These are phyloP conservation scores for Panaeolus cyanescens DNA, from an alignment of 768 basidiomycete species.

Conservation along the genomic window DNA sequence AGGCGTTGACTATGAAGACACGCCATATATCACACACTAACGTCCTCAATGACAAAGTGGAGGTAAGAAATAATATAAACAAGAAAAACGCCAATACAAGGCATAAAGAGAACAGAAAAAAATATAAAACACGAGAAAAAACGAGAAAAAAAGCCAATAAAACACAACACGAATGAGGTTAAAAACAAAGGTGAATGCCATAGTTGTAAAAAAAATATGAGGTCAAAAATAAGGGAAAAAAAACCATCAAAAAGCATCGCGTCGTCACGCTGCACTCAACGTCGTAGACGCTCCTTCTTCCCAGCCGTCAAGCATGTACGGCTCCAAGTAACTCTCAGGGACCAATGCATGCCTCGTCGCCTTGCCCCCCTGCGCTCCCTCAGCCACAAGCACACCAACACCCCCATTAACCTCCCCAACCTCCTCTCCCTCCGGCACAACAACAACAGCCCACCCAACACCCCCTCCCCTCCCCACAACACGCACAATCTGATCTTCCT, in stretches of 20 bases:
- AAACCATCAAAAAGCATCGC: too few relatives aligned
- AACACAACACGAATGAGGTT: background rate
- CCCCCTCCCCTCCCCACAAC: conserved; percentile 79
- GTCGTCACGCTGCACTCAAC: background rate
- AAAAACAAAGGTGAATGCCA: too few relatives aligned
- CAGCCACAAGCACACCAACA: conserved; percentile 11
- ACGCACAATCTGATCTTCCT: conserved; percentile 73
- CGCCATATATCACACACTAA: too few relatives aligned
- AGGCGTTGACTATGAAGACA: too few relatives aligned
- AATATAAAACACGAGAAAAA: background rate
- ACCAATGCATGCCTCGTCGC: conserved; percentile 62
- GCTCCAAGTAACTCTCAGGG: conserved; percentile 77
- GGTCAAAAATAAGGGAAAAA: too few relatives aligned
- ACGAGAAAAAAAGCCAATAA: background rate
- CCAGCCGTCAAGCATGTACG: conserved; percentile 44
- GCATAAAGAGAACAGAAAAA: background rate
- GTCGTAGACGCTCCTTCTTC: conserved; percentile 16
- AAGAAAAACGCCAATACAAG: background rate
- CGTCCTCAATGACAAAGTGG: background rate
- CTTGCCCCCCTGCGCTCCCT: conserved; percentile 14
- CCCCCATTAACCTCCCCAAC: conserved; percentile 7
- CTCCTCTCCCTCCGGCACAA: conserved; percentile 27
- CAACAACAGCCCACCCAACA: conserved; percentile 79
- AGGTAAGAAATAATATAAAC: background rate
- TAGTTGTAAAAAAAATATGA: too few relatives aligned